A percentile compares a stretch with the other conserved stretches of the same genome.
Evolutionary conservation across 805 yeast species (phyloP).

Genomic region (Metschnikowia reukaufii): DNA sequence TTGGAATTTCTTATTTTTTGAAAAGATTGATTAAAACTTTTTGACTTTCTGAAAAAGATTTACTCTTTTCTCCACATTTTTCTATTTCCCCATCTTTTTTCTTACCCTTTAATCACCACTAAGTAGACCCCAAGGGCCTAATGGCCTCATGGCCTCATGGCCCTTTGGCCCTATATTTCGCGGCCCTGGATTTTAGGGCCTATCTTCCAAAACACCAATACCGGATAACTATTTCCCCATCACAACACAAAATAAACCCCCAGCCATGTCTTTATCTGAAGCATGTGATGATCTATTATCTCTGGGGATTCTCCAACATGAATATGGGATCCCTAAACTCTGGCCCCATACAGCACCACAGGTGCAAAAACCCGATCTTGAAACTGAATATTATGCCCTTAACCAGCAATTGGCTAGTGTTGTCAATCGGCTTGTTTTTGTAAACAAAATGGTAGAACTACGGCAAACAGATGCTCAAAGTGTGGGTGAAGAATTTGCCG

Average conservation of each 20-base stretch:
- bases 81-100: too few species aligned
- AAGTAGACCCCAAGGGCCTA: too few species aligned
- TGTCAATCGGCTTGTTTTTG: slow-evolving; percentile 30
- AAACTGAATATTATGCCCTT: slow-evolving; percentile 26
- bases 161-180: too few species aligned
- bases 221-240: not conserved
- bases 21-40: too few species aligned
- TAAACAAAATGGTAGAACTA: slow-evolving; percentile 27
- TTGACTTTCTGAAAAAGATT: too few species aligned
- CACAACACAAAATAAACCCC: not conserved
- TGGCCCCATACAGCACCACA: slow-evolving; percentile 14
- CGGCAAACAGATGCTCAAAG: slow-evolving; percentile 14
- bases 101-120: too few species aligned
- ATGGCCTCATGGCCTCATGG: too few species aligned
- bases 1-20: too few species aligned
- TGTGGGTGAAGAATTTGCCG: slow-evolving; percentile 20
- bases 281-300: slow-evolving; percentile 27
- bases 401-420: slow-evolving; percentile 26
- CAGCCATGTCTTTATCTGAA: slow-evolving; percentile 8
- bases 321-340: slow-evolving; percentile 34
- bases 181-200: not conserved
- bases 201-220: not conserved
- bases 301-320: slow-evolving; percentile 27
- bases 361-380: slow-evolving; percentile 19
- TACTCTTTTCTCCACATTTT: too few species aligned